Evolutionary conservation across 148 eudicot species (phyloP).

Genomic region (Heliosperma pusillum): DNA sequence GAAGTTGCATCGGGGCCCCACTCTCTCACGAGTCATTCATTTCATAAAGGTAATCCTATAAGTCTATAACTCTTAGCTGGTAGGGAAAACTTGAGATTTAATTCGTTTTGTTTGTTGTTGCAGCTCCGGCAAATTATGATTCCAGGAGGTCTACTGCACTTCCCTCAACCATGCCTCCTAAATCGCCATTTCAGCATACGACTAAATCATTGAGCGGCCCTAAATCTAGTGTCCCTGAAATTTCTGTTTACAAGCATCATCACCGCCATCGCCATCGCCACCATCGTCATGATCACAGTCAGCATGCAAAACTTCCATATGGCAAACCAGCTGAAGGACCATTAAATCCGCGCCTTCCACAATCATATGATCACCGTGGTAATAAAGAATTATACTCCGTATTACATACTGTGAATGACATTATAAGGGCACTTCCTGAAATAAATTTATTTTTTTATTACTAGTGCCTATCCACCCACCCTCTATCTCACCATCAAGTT

Average conservation of each 20-base stretch:
- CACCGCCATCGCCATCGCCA: slow-evolving; percentile 25
- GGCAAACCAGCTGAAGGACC: slow-evolving; percentile 32
- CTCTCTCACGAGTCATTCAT: background rate
- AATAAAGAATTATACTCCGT: slow-evolving; percentile 1
- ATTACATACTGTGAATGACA: background rate
- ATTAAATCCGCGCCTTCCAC: slow-evolving; percentile 26
- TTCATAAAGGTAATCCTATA: too few relatives aligned
- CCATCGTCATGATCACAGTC: slow-evolving; percentile 9
- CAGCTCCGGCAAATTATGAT: slow-evolving; percentile 17
- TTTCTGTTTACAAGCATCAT: slow-evolving; percentile 36
- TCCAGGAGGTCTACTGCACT: slow-evolving; percentile 1
- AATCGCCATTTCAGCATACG: slow-evolving; percentile 22
- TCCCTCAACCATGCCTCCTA: slow-evolving; percentile 26
- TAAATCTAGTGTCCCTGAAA: slow-evolving; percentile 27
- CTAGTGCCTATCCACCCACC: slow-evolving; percentile 50
- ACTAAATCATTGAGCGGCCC: slow-evolving; percentile 22
- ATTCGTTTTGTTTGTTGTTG: slow-evolving; percentile 16
- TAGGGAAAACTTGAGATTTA: too few relatives aligned
- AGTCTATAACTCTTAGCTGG: too few relatives aligned
- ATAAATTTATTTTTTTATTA: slow-evolving; percentile 12
- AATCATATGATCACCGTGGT: slow-evolving; percentile 38
- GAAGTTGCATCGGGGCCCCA: background rate
- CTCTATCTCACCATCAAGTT: slow-evolving; percentile 40
- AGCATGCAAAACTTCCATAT: slow-evolving; percentile 23
- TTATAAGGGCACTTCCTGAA: background rate